A percentile compares a stretch with the other conserved stretches of the same genome.
These are phyloP conservation scores for Nepenthes gracilis DNA, from an alignment of 148 eudicot species.

Conservation along the genomic window DNA sequence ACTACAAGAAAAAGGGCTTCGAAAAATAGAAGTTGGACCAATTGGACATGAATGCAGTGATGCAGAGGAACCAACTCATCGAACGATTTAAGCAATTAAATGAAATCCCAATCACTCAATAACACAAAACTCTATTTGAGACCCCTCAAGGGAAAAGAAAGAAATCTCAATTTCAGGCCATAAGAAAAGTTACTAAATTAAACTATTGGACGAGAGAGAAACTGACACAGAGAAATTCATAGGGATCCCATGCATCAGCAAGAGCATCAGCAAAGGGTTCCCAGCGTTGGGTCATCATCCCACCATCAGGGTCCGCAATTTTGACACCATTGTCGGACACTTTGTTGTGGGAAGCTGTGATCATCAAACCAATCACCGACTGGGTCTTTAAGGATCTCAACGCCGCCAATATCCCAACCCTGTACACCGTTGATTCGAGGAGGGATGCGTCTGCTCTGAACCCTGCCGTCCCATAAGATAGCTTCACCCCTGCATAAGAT, in stretches of 20 bases:
- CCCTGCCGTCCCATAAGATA: conserved; percentile 86
- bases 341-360: conserved; percentile 88
- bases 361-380: conserved; percentile 74
- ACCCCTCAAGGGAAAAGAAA: too few relatives aligned
- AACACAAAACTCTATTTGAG: too few relatives aligned
- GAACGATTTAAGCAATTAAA: too few relatives aligned
- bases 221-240: conserved; percentile 43
- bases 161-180: too few relatives aligned
- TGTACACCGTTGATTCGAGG: conserved; percentile 57
- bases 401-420: conserved; percentile 74
- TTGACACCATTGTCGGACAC: conserved; percentile 85
- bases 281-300: conserved; percentile 77
- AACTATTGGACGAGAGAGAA: too few relatives aligned
- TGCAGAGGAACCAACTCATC: too few relatives aligned
- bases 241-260: conserved; percentile 55
- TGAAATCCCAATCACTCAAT: too few relatives aligned
- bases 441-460: conserved; percentile 70
- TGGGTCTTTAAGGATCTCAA: conserved; percentile 56
- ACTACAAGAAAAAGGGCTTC: too few relatives aligned
- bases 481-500: conserved; percentile 42
- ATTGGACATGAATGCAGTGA: too few relatives aligned
- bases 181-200: too few relatives aligned
- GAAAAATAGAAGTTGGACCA: too few relatives aligned
- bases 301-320: conserved; percentile 75
- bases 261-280: conserved; percentile 87